A percentile compares a stretch with the other conserved stretches of the same genome.
Evolutionary conservation across 768 basidiomycete genomes (phyloP).

Genomic region (Heimioporus sp.): DNA sequence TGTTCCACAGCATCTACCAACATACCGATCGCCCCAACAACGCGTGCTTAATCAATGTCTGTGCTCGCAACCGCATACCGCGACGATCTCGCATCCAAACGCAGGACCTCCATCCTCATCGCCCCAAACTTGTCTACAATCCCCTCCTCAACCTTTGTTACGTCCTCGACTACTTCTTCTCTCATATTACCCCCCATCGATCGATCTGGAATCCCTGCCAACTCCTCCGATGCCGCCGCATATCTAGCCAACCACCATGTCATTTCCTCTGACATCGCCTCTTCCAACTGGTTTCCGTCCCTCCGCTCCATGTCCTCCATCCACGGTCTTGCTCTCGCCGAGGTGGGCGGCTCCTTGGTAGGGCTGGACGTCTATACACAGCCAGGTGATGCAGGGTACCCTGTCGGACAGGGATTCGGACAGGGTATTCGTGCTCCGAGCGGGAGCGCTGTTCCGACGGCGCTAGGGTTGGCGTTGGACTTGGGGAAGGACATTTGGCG

Average conservation of each 20-base stretch:
- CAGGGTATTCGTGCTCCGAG: slow-evolving; percentile 31
- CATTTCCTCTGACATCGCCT: slow-evolving; percentile 3
- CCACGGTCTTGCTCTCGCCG: slow-evolving; percentile 47
- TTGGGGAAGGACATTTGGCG: slow-evolving; percentile 23
- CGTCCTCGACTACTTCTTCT: slow-evolving; percentile 25
- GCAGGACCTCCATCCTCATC: slow-evolving; percentile 17
- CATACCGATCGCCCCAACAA: slow-evolving; percentile 4
- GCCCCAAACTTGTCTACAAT: slow-evolving; percentile 25
- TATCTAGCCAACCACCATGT: slow-evolving; percentile 1
- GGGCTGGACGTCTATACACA: slow-evolving; percentile 37
- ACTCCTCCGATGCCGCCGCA: slow-evolving; percentile 22
- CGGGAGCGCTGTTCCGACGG: slow-evolving; percentile 19
- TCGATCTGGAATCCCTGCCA: slow-evolving; percentile 12
- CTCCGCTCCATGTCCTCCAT: slow-evolving; percentile 40
- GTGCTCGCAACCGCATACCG: background rate
- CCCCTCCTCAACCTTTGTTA: slow-evolving; percentile 23
- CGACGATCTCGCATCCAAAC: slow-evolving; percentile 2
- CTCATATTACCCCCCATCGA: slow-evolving; percentile 16
- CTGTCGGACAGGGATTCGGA: slow-evolving; percentile 40
- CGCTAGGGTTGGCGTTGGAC: slow-evolving; percentile 10
- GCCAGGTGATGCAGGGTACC: slow-evolving; percentile 37
- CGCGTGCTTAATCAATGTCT: slow-evolving; percentile 15
- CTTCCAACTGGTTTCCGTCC: slow-evolving; percentile 20
- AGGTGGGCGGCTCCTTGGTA: slow-evolving; percentile 47
- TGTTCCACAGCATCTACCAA: slow-evolving; percentile 13